Evolutionary conservation across 495 filamentous ascomycete species (phyloP), one percentile per base, ranked within the genome.

Genomic region (Aspergillus diversus): DNA sequence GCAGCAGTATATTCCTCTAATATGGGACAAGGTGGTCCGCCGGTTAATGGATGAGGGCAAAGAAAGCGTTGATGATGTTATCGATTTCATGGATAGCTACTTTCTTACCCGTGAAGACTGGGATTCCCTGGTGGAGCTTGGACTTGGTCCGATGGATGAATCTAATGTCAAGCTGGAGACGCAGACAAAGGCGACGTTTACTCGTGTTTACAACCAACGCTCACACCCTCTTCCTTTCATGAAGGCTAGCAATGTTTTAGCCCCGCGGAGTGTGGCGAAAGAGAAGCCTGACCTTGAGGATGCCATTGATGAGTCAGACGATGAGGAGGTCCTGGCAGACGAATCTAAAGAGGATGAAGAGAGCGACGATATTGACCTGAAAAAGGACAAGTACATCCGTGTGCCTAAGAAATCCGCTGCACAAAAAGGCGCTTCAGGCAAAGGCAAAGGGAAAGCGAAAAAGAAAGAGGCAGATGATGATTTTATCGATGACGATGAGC

Each of bases 331-430:
- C 31, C 82, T 88, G 35, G 84, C 86, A 34, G 83, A 83, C 9
- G 85, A 87, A 13, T 82, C 74, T 5, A 87, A 85, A 52, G 85
- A 86, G 52, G 80, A 84, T 16, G 85, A 86, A 5, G 89, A 89
- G 3, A 83, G 87, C 1, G 89, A 92, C 27, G 85, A 89, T 55
- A 73, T 87, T 43, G 92, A 97, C 71, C 72, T 98, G 31, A 90
- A 87, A 68, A 97, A 95, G 73, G 96, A 98, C 73, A 98, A 97
- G 72, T 97, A 97, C 74, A 91, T 97, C 72, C 96, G 94, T 75
- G 81, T 87, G 69, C 90, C 93, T 9, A 97, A 96, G 81, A 88
- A 85, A 70, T 77, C 81, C 42, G 73, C 80, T 48, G 72, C 68
- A 7, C 76, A 77, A 61, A 78, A 77, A 62, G 72, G 70, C 34